These are phyloP conservation scores for Leccinum olivaceopallidum DNA, from an alignment of 768 basidiomycete genomes.

Conservation along the genomic window DNA sequence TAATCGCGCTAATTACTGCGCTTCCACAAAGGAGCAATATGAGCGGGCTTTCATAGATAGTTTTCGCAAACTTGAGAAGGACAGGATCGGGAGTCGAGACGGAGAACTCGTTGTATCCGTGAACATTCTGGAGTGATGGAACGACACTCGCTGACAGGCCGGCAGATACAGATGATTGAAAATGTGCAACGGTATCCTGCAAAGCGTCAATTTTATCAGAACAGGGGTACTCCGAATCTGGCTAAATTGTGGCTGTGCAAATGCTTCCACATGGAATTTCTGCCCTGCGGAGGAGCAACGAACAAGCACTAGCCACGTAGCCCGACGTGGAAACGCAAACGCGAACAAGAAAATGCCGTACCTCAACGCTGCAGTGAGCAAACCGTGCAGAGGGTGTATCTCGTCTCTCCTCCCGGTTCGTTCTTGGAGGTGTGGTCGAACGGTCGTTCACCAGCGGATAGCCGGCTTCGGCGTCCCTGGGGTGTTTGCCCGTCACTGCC, in stretches of 20 bases:
- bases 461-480: conserved; percentile 37
- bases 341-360: conserved; percentile 33
- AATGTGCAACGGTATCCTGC: conserved; percentile 75
- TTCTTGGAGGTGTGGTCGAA: conserved; percentile 3
- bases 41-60: conserved; percentile 92
- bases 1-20: conserved; percentile 82
- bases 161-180: conserved; percentile 57
- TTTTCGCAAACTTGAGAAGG: conserved; percentile 88
- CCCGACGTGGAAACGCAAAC: neutral
- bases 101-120: conserved; percentile 95
- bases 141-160: conserved; percentile 70
- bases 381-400: conserved; percentile 69
- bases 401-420: conserved; percentile 33
- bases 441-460: conserved; percentile 34
- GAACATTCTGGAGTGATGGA: conserved; percentile 56
- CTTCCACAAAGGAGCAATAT: conserved; percentile 91
- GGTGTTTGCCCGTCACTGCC: conserved; percentile 31
- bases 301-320: conserved; percentile 2
- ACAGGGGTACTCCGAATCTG: conserved; percentile 7
- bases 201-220: conserved; percentile 7
- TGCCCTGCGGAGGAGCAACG: neutral
- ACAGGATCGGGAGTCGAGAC: conserved; percentile 80
- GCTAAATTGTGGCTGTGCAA: conserved; percentile 12
- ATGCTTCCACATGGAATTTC: conserved; percentile 8
- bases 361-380: conserved; percentile 66